These are phyloP conservation scores for Theileria parva DNA, from an alignment of 169 alveolate genomes.

Conservation along the genomic window DNA sequence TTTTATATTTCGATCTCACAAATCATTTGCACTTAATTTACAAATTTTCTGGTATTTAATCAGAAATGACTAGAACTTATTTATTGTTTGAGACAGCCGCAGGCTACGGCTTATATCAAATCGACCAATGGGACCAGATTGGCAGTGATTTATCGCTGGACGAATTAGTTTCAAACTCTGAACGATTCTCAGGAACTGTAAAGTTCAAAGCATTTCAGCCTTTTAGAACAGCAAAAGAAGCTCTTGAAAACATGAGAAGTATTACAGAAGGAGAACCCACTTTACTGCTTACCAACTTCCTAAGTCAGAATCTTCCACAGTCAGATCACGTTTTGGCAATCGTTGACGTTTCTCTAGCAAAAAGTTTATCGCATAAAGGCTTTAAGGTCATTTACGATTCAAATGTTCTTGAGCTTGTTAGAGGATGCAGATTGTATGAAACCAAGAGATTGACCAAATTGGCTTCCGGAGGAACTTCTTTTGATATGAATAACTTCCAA, in stretches of 20 bases:
- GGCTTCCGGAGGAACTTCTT: constrained; percentile 64
- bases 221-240: constrained; percentile 89
- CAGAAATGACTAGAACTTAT: constrained; percentile 46
- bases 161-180: constrained; percentile 78
- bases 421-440: constrained; percentile 88
- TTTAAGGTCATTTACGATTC: constrained; percentile 77
- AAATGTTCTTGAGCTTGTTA: constrained; percentile 78
- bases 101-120: constrained; percentile 90
- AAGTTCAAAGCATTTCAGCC: constrained; percentile 89
- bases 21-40: not conserved
- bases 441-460: constrained; percentile 65
- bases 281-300: constrained; percentile 80
- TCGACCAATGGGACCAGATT: constrained; percentile 89
- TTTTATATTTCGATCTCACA: not conserved
- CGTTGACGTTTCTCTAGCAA: constrained; percentile 82
- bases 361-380: constrained; percentile 76
- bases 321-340: constrained; percentile 81
- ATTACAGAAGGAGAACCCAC: constrained; percentile 85
- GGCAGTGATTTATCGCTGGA: constrained; percentile 83
- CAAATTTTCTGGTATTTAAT: not conserved
- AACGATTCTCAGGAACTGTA: constrained; percentile 85
- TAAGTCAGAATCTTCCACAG: constrained; percentile 79
- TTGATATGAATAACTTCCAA: constrained; percentile 86
- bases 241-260: constrained; percentile 88
- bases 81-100: constrained; percentile 91